A percentile compares a stretch with the other conserved stretches of the same genome.
These are phyloP conservation scores for Neurospora sp. DNA, from an alignment of 495 filamentous ascomycete species.

Conservation along the genomic window DNA sequence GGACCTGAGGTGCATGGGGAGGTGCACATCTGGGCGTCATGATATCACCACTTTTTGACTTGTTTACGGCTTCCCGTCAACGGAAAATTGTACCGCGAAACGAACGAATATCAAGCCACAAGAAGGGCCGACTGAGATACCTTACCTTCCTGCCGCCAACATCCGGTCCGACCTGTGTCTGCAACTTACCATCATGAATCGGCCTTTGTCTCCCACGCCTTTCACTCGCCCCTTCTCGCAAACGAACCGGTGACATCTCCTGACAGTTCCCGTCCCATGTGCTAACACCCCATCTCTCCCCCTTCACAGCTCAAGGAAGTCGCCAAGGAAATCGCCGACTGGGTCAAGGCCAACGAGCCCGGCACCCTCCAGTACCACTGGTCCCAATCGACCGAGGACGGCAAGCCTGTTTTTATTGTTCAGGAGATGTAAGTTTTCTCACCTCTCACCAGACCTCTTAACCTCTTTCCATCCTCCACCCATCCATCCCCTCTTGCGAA, in stretches of 20 bases:
- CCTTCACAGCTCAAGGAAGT: conserved; percentile 12
- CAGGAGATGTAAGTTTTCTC: conserved; percentile 13
- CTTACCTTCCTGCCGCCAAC: neutral
- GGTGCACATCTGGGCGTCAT: neutral
- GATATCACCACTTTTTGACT: neutral
- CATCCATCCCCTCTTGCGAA: neutral
- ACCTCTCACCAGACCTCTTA: neutral
- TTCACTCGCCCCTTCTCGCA: neutral
- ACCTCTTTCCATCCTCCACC: neutral
- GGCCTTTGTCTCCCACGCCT: neutral
- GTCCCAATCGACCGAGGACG: conserved; percentile 6
- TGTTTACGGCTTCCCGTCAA: neutral
- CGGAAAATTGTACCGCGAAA: neutral
- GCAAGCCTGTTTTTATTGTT: conserved; percentile 12
- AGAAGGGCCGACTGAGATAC: neutral
- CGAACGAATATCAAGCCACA: neutral
- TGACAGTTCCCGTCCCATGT: neutral
- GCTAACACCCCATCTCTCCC: neutral
- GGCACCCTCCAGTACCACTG: conserved; percentile 17
- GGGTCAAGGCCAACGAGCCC: conserved; percentile 16
- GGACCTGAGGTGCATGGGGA: neutral
- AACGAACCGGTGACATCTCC: neutral
- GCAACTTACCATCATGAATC: neutral
- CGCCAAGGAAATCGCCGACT: conserved; percentile 2
- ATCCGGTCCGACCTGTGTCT: neutral